Percentiles rank a stretch among this genome's conserved stretches.
Evolutionary conservation across 495 filamentous ascomycete species (phyloP).

Genomic region (Lophiotrema nucula): DNA sequence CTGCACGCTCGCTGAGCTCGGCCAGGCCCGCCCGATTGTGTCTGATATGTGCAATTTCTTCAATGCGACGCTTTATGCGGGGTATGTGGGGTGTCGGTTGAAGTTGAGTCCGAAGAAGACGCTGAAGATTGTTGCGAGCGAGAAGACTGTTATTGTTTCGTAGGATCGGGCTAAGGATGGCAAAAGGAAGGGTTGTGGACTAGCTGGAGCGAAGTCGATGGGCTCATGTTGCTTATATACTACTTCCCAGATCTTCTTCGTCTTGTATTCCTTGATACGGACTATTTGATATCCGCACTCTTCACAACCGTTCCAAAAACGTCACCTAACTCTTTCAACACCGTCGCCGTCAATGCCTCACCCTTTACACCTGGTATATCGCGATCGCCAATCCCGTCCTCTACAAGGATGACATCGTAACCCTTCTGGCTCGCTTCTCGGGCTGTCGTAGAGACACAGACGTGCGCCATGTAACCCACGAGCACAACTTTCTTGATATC

Average conservation of each 20-base stretch:
- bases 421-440: constrained; percentile 54
- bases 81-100: background rate
- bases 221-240: too few relatives aligned
- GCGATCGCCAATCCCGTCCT: constrained; percentile 59
- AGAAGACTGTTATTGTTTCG: background rate
- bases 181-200: too few relatives aligned
- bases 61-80: constrained; percentile 14
- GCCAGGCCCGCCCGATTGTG: constrained; percentile 6
- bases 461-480: constrained; percentile 59
- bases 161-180: background rate
- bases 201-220: too few relatives aligned
- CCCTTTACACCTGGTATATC: constrained; percentile 52
- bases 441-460: constrained; percentile 61
- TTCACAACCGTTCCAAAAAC: constrained; percentile 42
- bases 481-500: constrained; percentile 52
- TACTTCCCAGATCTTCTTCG: too few relatives aligned
- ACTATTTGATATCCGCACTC: constrained; percentile 38
- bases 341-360: constrained; percentile 38
- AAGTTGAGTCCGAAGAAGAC: background rate
- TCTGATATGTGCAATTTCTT: constrained; percentile 20
- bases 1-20: constrained; percentile 7
- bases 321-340: constrained; percentile 41
- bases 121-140: background rate
- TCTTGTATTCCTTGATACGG: background rate
- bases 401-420: constrained; percentile 57